A percentile compares a stretch with the other conserved stretches of the same genome.
phyloP scores from a whole-genome alignment of 1,139 yeast genomes.

The Saccharomycopsis phalli region DNA sequence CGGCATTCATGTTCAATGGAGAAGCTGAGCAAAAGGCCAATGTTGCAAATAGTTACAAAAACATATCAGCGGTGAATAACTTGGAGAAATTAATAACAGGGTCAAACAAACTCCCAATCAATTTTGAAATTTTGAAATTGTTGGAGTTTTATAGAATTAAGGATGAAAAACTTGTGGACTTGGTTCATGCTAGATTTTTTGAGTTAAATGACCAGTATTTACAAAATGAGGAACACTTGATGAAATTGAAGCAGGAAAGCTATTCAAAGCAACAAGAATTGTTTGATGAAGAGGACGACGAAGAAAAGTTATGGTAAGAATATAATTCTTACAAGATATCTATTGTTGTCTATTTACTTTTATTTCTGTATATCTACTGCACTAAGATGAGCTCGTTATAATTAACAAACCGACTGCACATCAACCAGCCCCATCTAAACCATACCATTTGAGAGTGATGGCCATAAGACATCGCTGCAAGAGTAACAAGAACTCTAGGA shows the following conservation, averaged over 20 bases:
- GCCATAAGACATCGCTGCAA: slow-evolving; percentile 74
- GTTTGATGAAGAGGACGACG: slow-evolving; percentile 31
- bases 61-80: not conserved
- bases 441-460: slow-evolving; percentile 91
- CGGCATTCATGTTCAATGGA: slow-evolving; percentile 6
- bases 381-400: slow-evolving; percentile 49
- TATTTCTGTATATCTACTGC: slow-evolving; percentile 2
- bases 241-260: not conserved
- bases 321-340: slow-evolving; percentile 13
- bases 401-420: slow-evolving; percentile 53
- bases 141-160: slow-evolving; percentile 8
- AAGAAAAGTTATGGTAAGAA: slow-evolving; percentile 29
- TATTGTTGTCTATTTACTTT: slow-evolving; percentile 10
- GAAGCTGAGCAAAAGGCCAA: not conserved
- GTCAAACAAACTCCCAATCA: not conserved
- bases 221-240: not conserved
- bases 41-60: not conserved
- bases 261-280: slow-evolving; percentile 21
- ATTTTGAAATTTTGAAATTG: slow-evolving; percentile 12
- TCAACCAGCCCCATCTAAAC: slow-evolving; percentile 89
- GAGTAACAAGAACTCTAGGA: slow-evolving; percentile 48
- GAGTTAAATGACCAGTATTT: slow-evolving; percentile 1
- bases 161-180: not conserved
- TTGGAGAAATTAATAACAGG: not conserved
- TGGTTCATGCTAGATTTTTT: slow-evolving; percentile 3